A percentile compares a stretch with the other conserved stretches of the same genome.
Conservation (phyloP, 257 asterid species). For the Solanum commersonii region DNA sequence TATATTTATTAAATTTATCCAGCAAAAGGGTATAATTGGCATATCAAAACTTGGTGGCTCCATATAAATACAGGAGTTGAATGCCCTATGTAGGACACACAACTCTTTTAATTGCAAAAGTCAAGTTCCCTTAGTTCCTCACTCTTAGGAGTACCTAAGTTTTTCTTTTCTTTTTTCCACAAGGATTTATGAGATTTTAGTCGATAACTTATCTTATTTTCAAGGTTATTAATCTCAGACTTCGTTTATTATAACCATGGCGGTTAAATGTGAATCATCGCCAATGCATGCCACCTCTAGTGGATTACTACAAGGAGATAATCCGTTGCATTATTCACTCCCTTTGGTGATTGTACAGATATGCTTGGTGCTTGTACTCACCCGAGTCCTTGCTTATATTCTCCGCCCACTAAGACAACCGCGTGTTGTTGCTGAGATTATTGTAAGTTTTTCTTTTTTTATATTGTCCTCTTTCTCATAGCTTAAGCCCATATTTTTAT, state of each 20-base stretch:
- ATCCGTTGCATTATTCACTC: neutral
- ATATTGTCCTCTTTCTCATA: accelerated
- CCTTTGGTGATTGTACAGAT: neutral
- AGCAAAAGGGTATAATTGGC: neutral
- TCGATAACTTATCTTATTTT: neutral
- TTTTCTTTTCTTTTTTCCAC: neutral
- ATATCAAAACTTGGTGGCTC: neutral
- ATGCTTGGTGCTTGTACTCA: neutral
- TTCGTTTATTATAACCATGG: neutral
- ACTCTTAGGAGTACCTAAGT: neutral
- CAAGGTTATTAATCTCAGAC: neutral
- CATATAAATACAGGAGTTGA: neutral
- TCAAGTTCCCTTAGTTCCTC: neutral
- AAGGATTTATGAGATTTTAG: neutral
- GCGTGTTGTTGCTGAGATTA: neutral
- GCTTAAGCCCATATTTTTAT: neutral
- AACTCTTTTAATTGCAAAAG: neutral
- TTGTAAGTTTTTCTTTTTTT: neutral
- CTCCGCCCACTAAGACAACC: neutral
- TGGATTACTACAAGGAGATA: neutral
- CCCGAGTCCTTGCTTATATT: neutral
- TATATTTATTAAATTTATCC: neutral
- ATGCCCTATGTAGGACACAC: neutral
- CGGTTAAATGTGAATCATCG: neutral
- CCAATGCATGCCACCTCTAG: neutral